Evolutionary conservation across 805 yeast genomes (phyloP), one percentile per base, ranked within the genome.

Genomic region (Myxozyma mucilagina): DNA sequence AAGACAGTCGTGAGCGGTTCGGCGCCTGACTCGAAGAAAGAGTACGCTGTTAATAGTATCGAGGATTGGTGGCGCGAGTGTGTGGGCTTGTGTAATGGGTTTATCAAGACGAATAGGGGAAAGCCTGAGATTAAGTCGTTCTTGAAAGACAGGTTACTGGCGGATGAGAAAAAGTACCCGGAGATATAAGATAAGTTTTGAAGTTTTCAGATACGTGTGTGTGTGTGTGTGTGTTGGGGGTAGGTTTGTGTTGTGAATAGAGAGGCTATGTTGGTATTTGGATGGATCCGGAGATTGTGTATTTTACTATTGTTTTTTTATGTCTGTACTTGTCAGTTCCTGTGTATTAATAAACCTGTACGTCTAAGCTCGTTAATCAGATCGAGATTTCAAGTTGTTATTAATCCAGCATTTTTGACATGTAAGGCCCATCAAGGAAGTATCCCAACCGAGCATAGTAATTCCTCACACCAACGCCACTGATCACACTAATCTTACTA

Each of bases 391-490:
- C n/a, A 24, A 24, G 16, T 14, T 47, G 50, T 29, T 29, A 4
- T 45, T 18, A 35, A 32, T 11, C n/a, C 56, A 75, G 61, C 72
- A 61, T 58, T 68, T 88, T 94, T n/a, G 98, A 92, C 99, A 94
- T 94, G 75, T 82, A 94, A 14, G 98, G 98, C 1, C 99, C 99
- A 71, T 94, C 99, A 63, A 94, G 79, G 66, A 81, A 83, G 75
- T 94, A 94, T 3, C 99, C 99, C 63, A 94, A 79, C 70, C 90
- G 87, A 16, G 90, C 93, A 70, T 94, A 94, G 76, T 94, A 94
- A 73, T 93, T 94, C 73, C 99, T 83, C 42, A 94, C 99, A 67
- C 99, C 99, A 44, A 94, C 97, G 67, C 99, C 99, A 38, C 96
- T 87, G 68, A 94, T 94, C 57, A 94, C 99, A 73, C 96, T 85